These are phyloP conservation scores for Phlegmacium glaucopus DNA, from an alignment of 768 basidiomycete species.

Conservation along the genomic window DNA sequence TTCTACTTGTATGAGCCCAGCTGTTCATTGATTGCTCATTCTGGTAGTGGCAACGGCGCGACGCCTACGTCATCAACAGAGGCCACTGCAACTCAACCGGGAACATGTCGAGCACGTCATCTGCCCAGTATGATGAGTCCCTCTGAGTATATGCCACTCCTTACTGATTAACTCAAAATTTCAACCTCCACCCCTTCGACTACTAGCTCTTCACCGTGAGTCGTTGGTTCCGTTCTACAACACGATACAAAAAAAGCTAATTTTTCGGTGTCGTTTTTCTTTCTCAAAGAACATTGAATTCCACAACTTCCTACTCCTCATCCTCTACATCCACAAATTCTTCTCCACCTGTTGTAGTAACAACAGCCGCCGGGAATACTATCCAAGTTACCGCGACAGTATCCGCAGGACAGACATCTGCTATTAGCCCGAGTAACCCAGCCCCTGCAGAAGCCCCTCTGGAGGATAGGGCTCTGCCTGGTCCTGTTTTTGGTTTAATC, in stretches of 20 bases:
- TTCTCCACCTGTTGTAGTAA: conserved; percentile 1
- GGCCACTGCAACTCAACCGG: too few relatives aligned
- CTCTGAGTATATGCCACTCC: too few relatives aligned
- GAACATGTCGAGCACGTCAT: not conserved
- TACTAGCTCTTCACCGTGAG: conserved; percentile 4
- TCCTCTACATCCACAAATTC: conserved; percentile 6
- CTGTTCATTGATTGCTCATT: not conserved
- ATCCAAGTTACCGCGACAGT: conserved; percentile 6
- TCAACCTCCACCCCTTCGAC: not conserved
- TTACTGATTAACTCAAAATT: too few relatives aligned
- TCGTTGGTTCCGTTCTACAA: too few relatives aligned
- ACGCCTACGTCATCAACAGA: not conserved
- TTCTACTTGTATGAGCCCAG: not conserved
- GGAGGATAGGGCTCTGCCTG: too few relatives aligned
- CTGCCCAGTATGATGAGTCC: too few relatives aligned
- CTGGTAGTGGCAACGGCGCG: not conserved
- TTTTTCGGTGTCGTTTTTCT: too few relatives aligned
- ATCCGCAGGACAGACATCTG: not conserved
- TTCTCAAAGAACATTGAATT: too few relatives aligned
- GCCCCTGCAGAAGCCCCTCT: too few relatives aligned
- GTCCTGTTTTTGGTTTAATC: too few relatives aligned
- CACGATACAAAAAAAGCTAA: not conserved
- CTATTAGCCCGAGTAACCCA: not conserved
- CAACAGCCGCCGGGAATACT: not conserved
- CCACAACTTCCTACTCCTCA: conserved; percentile 4